Conservation (phyloP, 2,329 filamentous ascomycete species). For the Cercospora sojina region DNA sequence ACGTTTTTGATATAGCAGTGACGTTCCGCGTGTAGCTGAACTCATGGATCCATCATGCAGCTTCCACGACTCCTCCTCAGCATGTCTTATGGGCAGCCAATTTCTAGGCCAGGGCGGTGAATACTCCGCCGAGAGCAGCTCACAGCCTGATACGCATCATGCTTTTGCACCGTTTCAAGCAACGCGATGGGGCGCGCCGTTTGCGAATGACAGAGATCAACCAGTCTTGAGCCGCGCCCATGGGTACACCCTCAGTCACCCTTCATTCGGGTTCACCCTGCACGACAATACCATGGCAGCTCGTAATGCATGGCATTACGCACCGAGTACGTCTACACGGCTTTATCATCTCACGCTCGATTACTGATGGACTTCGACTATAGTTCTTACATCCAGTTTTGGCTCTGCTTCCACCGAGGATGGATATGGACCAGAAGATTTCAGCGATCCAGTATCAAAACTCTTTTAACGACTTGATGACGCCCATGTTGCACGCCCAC, state of each 20-base stretch:
- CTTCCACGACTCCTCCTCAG: background rate
- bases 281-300: background rate
- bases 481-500: background rate
- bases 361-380: background rate
- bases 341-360: background rate
- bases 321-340: background rate
- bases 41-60: background rate
- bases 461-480: no score
- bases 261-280: background rate
- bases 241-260: background rate
- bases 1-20: background rate
- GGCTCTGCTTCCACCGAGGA: background rate
- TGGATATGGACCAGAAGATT: background rate
- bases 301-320: background rate
- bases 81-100: background rate
- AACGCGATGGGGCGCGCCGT: no score
- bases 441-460: no score
- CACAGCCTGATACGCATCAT: no score
- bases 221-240: no score
- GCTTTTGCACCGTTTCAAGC: no score
- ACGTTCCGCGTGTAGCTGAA: background rate
- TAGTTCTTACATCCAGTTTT: background rate
- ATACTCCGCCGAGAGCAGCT: background rate
- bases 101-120: background rate
- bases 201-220: no score